phyloP scores from a whole-genome alignment of 164 flowering plant species.

The Annona cherimola region DNA sequence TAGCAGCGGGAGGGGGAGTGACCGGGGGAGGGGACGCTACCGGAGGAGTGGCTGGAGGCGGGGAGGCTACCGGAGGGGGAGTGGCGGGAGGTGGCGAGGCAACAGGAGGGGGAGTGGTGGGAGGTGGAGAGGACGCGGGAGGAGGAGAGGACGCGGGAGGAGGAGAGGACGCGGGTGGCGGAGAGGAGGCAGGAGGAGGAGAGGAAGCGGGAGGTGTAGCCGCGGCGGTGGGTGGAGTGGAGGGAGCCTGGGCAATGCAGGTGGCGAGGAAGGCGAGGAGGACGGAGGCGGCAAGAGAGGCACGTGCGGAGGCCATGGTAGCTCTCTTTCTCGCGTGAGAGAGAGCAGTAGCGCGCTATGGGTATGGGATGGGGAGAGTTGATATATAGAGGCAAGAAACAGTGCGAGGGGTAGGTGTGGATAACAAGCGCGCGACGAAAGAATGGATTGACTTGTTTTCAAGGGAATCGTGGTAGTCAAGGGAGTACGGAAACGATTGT shows the following conservation, averaged over 20 bases:
- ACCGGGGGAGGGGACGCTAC: conserved; percentile 12
- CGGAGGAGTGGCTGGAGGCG: conserved; percentile 12
- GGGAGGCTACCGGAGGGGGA: conserved; percentile 11
- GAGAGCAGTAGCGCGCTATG: background rate
- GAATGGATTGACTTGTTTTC: conserved; percentile 3
- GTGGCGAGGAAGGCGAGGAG: conserved; percentile 19
- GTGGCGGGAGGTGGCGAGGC: background rate
- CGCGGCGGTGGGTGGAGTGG: background rate
- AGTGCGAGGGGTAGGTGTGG: background rate
- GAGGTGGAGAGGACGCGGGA: background rate
- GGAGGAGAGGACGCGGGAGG: conserved; percentile 10
- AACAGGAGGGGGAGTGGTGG: conserved; percentile 1
- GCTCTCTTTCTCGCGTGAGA: background rate
- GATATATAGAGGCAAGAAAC: conserved; percentile 7
- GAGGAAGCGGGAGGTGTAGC: conserved; percentile 9
- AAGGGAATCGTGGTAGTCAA: no score
- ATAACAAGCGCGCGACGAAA: background rate
- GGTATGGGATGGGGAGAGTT: background rate
- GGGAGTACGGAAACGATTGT: no score
- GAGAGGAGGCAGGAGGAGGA: background rate
- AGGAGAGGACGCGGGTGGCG: conserved; percentile 7
- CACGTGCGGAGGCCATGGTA: conserved; percentile 35
- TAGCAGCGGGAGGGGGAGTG: conserved; percentile 6
- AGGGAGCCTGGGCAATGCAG: conserved; percentile 19
- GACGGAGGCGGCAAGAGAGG: conserved; percentile 24